Evolutionary conservation across 163 green algal genomes (phyloP).

Genomic region (Scenedesmus sp.): DNA sequence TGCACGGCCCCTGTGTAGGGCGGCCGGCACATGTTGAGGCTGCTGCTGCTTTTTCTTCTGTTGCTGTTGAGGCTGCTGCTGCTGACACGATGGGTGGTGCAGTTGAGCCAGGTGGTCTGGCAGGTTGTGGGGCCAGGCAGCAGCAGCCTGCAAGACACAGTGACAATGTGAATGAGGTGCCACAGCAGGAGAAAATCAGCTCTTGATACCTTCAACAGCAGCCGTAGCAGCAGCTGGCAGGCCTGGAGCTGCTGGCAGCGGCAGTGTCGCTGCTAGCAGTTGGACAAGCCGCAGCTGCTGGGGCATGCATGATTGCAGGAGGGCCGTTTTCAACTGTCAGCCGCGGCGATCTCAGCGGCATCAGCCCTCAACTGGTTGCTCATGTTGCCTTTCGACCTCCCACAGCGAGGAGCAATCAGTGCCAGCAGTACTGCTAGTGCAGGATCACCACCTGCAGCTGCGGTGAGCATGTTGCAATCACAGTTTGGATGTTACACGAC

Average conservation of each 20-base stretch:
- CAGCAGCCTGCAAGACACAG: not conserved
- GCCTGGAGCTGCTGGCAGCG: conserved; percentile 33
- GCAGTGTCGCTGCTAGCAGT: conserved; percentile 25
- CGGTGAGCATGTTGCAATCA: not conserved
- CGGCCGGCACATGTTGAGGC: no score
- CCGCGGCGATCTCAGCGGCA: not conserved
- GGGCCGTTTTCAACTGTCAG: no score
- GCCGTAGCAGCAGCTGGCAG: not conserved
- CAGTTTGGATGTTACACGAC: no score
- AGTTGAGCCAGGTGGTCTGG: not conserved
- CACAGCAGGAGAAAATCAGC: not conserved
- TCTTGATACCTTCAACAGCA: not conserved
- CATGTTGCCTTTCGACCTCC: no score
- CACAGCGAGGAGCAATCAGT: no score
- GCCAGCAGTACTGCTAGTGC: not conserved
- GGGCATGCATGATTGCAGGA: no score
- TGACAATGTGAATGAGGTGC: not conserved
- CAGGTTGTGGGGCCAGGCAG: not conserved
- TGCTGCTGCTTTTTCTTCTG: no score
- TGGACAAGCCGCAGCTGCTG: conserved; percentile 17
- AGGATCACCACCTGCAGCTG: not conserved
- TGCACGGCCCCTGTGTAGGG: not conserved
- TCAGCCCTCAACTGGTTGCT: conserved; percentile 22
- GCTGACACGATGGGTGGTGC: not conserved
- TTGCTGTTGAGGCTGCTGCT: not conserved